Percentiles rank a stretch among this genome's conserved stretches.
phyloP scores from a whole-genome alignment of 140 eudicot species.

The Anethum foeniculum region DNA sequence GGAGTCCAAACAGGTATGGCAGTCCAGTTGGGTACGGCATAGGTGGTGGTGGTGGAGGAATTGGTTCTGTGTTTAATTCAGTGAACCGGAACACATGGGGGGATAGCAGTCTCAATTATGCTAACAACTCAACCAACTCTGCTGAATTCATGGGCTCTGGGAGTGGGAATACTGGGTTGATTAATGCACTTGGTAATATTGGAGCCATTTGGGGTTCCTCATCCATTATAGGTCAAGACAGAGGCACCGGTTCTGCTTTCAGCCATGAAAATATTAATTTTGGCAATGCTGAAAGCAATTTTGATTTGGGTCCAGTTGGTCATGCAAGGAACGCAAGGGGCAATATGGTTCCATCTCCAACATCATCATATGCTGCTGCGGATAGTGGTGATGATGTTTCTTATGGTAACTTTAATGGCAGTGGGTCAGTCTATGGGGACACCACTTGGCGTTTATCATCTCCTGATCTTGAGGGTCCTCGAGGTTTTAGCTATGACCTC shows the following conservation, averaged over 20 bases:
- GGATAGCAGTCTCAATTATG: conserved; percentile 35
- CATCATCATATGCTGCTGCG: conserved; percentile 31
- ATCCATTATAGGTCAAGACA: conserved; percentile 28
- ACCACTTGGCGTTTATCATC: conserved; percentile 60
- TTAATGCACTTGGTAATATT: conserved; percentile 32
- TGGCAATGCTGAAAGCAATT: conserved; percentile 28
- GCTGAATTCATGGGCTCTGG: conserved; percentile 43
- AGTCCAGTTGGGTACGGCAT: conserved; percentile 44
- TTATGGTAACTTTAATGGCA: conserved; percentile 21
- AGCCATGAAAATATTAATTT: conserved; percentile 29
- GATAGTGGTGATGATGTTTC: conserved; percentile 34
- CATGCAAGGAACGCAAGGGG: conserved; percentile 43
- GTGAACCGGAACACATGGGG: conserved; percentile 56
- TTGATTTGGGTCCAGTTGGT: conserved; percentile 33
- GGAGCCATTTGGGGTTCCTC: conserved; percentile 74
- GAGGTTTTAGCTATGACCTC: conserved; percentile 54
- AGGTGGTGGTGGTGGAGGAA: conserved; percentile 38
- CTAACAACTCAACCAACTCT: conserved; percentile 35
- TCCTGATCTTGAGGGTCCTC: conserved; percentile 52
- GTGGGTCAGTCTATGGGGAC: conserved; percentile 49
- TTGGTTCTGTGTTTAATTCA: conserved; percentile 37
- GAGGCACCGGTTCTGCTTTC: conserved; percentile 26
- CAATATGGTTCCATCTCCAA: conserved; percentile 10
- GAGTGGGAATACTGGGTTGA: conserved; percentile 28
- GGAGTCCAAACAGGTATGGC: conserved; percentile 39